A percentile compares a stretch with the other conserved stretches of the same genome.
These are phyloP conservation scores for Chaetomiaceae sp. DNA, from an alignment of 2,329 filamentous ascomycete species.

Conservation along the genomic window DNA sequence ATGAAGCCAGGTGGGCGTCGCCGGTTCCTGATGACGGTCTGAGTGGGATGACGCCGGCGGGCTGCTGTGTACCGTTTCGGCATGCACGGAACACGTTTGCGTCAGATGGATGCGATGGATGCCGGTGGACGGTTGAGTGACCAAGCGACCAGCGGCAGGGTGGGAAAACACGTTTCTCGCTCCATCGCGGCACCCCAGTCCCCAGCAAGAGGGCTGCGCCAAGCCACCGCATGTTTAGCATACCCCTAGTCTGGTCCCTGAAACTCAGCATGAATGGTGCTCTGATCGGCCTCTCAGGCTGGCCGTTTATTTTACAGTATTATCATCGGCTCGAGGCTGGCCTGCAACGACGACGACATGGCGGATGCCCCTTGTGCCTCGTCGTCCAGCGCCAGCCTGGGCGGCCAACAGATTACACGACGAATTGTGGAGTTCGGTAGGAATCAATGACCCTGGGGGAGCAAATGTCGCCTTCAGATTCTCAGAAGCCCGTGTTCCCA, in stretches of 20 bases:
- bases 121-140: background rate
- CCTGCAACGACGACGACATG: too few relatives aligned
- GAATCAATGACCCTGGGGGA: constrained; percentile 6
- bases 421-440: constrained; percentile 7
- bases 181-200: background rate
- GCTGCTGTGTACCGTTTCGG: constrained; percentile 1
- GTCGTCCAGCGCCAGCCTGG: background rate
- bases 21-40: background rate
- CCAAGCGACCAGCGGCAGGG: too few relatives aligned
- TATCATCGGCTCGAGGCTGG: background rate
- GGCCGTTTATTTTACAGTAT: background rate
- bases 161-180: background rate
- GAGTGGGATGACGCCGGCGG: constrained; percentile 3
- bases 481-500: constrained; percentile 6
- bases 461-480: constrained; percentile 9
- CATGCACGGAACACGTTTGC: constrained; percentile 8
- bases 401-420: background rate
- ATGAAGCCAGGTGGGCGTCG: background rate
- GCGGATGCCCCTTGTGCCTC: too few relatives aligned
- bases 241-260: background rate
- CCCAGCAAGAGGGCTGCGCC: too few relatives aligned
- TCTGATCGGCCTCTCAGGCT: background rate
- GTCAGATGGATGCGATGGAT: background rate
- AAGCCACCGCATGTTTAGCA: background rate
- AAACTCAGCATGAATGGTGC: background rate